Base-by-base conservation (phyloP, 225 moss, liverwort and hornwort species). In the Physcomitrium patens region DNA sequence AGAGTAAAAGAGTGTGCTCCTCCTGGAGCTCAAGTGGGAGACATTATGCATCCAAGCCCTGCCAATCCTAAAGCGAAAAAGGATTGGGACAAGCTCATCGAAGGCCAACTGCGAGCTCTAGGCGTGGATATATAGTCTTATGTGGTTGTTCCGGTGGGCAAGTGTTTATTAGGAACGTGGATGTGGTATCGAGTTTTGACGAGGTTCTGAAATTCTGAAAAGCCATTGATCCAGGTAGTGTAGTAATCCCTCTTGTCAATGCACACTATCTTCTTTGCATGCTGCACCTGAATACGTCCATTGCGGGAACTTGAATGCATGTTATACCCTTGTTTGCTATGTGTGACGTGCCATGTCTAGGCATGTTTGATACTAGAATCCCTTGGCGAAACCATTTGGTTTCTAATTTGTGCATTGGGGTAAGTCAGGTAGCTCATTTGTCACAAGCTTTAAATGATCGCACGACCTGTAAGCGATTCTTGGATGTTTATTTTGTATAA, bases 51-150 rank as follows among this genome's bases (percentile, higher is more conserved):
- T 60, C 89, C 89, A 11, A 90, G 89, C 59, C 87, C 87, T 18
- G 89, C 89, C 12, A 90, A 90, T 76, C 89, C 87, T 0, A 85
- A 82, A 79, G 89, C 87, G 1, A 90, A 87, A 46, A 90, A 87
- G 73, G 65, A 83, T 69, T 90, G 87, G 89, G 85, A 85, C 73
- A 82, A 84, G 69, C 41, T 64, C 20, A 85, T 87, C 14, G 87
- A 90, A 80, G 60, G 74, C 41, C 89, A 87, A 69, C 28, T 90
- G 37, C 87, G 78, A 26, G 82, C 53, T 58, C 52, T 90, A 49
- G 89, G 83, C 59, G 87, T 90, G 45, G 77, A 82, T 28, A 59
- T 89, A 0, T 87, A 82, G 57, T 50, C 47, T 43, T 60, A 37
- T 76, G 37, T 59, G 49, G 65, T 51, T 24, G 52, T 60, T n/a